These are phyloP conservation scores for Penicillium coffeae DNA, from an alignment of 495 filamentous ascomycete species.

Conservation along the genomic window DNA sequence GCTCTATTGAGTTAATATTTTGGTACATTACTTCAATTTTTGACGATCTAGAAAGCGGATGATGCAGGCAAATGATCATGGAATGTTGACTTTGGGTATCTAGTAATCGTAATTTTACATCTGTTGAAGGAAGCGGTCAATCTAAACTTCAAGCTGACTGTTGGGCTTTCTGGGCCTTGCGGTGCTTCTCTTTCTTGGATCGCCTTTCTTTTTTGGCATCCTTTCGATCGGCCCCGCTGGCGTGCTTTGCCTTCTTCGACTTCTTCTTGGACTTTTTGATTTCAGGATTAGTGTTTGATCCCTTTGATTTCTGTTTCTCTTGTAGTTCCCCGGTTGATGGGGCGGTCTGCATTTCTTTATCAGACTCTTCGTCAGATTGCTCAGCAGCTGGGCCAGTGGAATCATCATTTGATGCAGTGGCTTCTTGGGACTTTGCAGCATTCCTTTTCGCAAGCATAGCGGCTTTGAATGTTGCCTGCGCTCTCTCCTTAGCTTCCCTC, in stretches of 20 bases:
- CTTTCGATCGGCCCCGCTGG: conserved; percentile 23
- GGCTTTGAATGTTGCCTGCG: conserved; percentile 49
- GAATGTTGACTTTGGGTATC: not conserved
- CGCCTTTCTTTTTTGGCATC: conserved; percentile 34
- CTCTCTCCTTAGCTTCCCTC: conserved; percentile 49
- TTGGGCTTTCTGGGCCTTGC: conserved; percentile 29
- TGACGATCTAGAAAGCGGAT: too few relatives aligned
- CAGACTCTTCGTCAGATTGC: conserved; percentile 24
- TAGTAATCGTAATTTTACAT: not conserved
- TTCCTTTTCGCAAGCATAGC: conserved; percentile 35
- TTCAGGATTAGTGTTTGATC: too few relatives aligned
- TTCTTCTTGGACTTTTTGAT: conserved; percentile 23
- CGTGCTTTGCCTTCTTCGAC: conserved; percentile 21
- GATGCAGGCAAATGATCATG: too few relatives aligned
- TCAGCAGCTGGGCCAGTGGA: conserved; percentile 18
- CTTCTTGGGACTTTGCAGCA: conserved; percentile 11
- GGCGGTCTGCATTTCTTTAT: conserved; percentile 18
- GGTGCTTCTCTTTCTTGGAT: conserved; percentile 34
- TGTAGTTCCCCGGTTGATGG: too few relatives aligned
- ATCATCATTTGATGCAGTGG: conserved; percentile 9
- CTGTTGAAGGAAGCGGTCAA: not conserved
- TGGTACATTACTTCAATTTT: too few relatives aligned
- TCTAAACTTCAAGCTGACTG: conserved; percentile 5
- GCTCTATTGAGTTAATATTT: too few relatives aligned
- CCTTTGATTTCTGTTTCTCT: conserved; percentile 2